These are phyloP conservation scores for Mallotus japonicus DNA, from an alignment of 441 rosid genomes.

Conservation along the genomic window DNA sequence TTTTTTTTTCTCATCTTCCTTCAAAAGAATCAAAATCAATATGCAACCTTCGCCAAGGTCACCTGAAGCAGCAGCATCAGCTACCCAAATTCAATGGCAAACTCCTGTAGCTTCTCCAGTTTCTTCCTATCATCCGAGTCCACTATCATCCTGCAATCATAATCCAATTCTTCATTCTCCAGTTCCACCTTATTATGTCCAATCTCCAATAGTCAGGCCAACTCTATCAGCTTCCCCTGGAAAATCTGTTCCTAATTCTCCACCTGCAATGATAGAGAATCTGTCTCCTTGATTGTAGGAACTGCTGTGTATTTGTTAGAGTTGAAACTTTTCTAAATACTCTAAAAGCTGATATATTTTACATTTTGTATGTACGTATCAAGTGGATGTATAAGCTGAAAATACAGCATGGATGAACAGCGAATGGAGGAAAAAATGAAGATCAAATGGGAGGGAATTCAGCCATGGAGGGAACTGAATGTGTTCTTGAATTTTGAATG, in stretches of 20 bases:
- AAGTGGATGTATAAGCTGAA: too few relatives aligned
- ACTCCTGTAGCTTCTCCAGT: conserved; percentile 36
- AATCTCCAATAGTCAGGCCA: conserved; percentile 51
- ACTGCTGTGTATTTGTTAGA: too few relatives aligned
- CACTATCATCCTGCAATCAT: conserved; percentile 34
- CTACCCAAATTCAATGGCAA: conserved; percentile 29
- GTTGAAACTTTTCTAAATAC: too few relatives aligned
- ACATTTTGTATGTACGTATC: too few relatives aligned
- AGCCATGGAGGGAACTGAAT: too few relatives aligned
- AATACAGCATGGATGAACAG: too few relatives aligned
- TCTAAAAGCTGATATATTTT: too few relatives aligned
- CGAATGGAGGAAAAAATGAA: too few relatives aligned
- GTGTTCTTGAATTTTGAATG: too few relatives aligned
- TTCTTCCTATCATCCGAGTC: conserved; percentile 30
- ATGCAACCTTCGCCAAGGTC: conserved; percentile 42
- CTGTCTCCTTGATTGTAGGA: too few relatives aligned
- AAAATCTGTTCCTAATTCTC: conserved; percentile 34
- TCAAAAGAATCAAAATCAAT: conserved; percentile 50
- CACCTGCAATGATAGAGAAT: too few relatives aligned
- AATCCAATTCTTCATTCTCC: conserved; percentile 42
- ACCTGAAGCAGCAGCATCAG: conserved; percentile 31
- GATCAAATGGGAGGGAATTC: too few relatives aligned
- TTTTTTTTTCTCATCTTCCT: background rate
- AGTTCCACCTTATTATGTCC: conserved; percentile 32
- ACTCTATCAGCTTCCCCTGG: conserved; percentile 47